A percentile compares a stretch with the other conserved stretches of the same genome.
phyloP scores from a whole-genome alignment of 805 yeast species.

The Groenewaldozyma tartarivorans region DNA sequence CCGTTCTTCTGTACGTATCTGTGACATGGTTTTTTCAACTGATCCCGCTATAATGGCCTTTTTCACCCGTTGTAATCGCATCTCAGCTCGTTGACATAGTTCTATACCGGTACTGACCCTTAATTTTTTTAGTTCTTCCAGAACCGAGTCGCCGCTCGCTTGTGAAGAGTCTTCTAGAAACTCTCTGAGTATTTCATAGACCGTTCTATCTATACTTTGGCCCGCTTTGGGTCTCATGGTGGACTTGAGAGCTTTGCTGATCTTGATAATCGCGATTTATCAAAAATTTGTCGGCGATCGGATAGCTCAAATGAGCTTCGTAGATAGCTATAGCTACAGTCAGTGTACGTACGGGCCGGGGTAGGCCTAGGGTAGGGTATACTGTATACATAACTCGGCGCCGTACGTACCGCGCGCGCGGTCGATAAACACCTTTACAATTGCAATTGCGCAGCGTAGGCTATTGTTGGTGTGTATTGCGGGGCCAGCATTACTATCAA shows the following conservation, averaged over 20 bases:
- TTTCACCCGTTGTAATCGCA: conserved; percentile 61
- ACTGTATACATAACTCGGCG: no score
- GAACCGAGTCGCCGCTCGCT: background rate
- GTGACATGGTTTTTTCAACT: conserved; percentile 48
- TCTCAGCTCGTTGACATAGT: conserved; percentile 51
- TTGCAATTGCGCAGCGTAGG: no score
- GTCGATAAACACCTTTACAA: no score
- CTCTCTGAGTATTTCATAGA: conserved; percentile 21
- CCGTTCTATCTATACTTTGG: conserved; percentile 15
- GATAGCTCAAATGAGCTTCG: no score
- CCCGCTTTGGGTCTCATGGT: conserved; percentile 1
- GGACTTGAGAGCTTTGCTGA: no score
- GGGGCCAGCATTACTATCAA: background rate
- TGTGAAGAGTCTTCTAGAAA: conserved; percentile 12
- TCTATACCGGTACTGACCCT: conserved; percentile 20
- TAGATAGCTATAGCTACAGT: no score
- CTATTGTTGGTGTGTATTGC: no score
- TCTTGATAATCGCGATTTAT: no score
- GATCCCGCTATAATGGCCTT: conserved; percentile 52
- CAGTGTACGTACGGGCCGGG: no score
- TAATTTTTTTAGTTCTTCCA: conserved; percentile 28
- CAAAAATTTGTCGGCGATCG: no score
- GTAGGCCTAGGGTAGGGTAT: no score
- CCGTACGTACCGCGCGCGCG: no score
- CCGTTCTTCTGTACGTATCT: conserved; percentile 39